Percentiles rank a stretch among this genome's conserved stretches.
Evolutionary conservation across 2,329 filamentous ascomycete species (phyloP).

Genomic region (Stagonosporopsis chrysanthemi): DNA sequence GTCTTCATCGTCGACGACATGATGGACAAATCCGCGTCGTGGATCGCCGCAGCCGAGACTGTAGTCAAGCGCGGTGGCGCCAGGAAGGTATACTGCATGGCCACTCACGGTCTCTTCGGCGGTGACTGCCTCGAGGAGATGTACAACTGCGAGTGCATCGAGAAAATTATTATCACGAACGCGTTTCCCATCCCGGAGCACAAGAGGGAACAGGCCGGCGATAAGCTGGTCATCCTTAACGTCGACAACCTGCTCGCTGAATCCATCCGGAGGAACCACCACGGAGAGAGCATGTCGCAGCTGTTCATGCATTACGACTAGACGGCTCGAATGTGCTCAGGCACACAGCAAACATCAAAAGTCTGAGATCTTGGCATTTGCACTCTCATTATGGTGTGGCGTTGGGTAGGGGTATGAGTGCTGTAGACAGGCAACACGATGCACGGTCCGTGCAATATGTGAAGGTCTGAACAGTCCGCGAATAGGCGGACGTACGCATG

Average conservation of each 20-base stretch:
- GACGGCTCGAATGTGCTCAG: neutral
- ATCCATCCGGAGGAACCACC: constrained; percentile 94
- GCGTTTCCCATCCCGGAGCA: constrained; percentile 89
- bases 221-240: constrained; percentile 87
- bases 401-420: neutral
- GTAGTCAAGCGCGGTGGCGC: constrained; percentile 92
- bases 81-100: constrained; percentile 96
- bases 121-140: constrained; percentile 88
- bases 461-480: neutral
- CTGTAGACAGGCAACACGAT: neutral
- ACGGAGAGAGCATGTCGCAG: constrained; percentile 79
- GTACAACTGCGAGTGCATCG: constrained; percentile 90
- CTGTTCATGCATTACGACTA: constrained; percentile 57
- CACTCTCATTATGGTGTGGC: neutral
- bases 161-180: constrained; percentile 94
- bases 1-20: constrained; percentile 98
- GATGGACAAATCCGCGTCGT: constrained; percentile 96
- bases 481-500: neutral
- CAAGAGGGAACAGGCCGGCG: constrained; percentile 70
- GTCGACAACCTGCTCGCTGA: constrained; percentile 88
- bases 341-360: neutral
- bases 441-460: neutral
- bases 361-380: neutral
- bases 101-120: constrained; percentile 93
- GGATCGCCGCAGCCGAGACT: constrained; percentile 97